Evolutionary conservation across 1,284 basidiomycete species (phyloP), one percentile per base, ranked within the genome.

Genomic region (Ustilago hordei): DNA sequence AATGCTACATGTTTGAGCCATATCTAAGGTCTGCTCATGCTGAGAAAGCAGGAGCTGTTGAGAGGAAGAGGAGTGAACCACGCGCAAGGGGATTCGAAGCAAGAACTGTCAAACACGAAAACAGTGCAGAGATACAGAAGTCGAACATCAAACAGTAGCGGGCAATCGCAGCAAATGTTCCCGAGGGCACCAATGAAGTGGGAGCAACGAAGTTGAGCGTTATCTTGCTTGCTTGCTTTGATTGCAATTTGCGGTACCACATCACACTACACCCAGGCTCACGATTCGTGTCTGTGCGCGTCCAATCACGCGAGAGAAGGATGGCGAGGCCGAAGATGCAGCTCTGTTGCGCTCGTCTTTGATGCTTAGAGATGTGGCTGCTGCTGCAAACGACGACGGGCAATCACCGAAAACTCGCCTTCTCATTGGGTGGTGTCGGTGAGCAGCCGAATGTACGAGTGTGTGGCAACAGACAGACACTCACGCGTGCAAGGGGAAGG

Each of bases 351-450:
- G 36, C 13, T 31, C 23, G 35, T 23, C 23, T 23, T 23, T 23
- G 23, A 23, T 12, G 48, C 7, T 3, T 8, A 17, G 28, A 12
- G 35, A 23, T n/a, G 63, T 52, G 59, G 54, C 55, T 61, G 47
- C 38, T 19, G 38, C 38, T 39, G 38, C 38, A 39, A 48, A 19
- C 12, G 31, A 63, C 66, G 66, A n/a, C n/a, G n/a, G 66, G 55
- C 60, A 55, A 47, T 62, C 34, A 35, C 66, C 66, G 66, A 68
- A 62, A 23, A 48, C 50, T 28, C 28, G 50, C 8, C 55, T 39
- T 58, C 41, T 62, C 55, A 68, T 68, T 68, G 60, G 66, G 12
- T 9, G 36, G 23, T 38, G 17, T 55, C 66, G 56, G 55, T 3
- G 12, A n/a, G 39, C 48, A 55, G 35, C 66, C 60, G 66, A 68